Conservation (phyloP, 495 filamentous ascomycete species). For the Lasiosphaeriaceae sp. region DNA sequence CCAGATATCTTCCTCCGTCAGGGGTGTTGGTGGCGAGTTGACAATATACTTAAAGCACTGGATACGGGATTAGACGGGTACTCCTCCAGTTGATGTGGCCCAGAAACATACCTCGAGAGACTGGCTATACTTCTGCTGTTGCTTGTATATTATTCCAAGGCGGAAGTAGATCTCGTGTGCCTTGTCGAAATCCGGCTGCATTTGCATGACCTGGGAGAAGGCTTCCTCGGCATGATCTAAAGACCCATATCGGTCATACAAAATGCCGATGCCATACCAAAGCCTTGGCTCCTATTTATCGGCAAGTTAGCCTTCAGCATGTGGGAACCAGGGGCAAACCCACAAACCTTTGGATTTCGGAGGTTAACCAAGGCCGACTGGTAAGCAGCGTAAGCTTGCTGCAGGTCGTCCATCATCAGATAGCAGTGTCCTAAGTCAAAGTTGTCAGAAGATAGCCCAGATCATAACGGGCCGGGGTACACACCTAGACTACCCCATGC, state of each 20-base stretch:
- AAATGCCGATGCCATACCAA: conserved; percentile 98
- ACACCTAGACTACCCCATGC: conserved; percentile 92
- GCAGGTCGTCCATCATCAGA: conserved; percentile 98
- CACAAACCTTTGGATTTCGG: conserved; percentile 82
- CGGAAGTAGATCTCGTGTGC: conserved; percentile 99
- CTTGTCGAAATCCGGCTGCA: conserved; percentile 98
- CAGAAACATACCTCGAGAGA: conserved; percentile 73
- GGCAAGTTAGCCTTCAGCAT: background rate
- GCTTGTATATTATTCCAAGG: conserved; percentile 98
- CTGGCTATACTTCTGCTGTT: conserved; percentile 89
- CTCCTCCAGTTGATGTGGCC: background rate
- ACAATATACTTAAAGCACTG: conserved; percentile 99
- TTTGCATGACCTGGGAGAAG: conserved; percentile 98
- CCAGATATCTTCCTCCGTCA: conserved; percentile 99
- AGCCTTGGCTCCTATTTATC: conserved; percentile 88
- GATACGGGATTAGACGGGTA: background rate
- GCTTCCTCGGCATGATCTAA: conserved; percentile 98
- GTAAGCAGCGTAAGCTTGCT: conserved; percentile 97
- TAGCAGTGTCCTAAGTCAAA: conserved; percentile 74
- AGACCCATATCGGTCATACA: conserved; percentile 96
- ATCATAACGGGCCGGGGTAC: conserved; percentile 10
- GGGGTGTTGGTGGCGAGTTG: conserved; percentile 80
- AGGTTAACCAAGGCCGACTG: conserved; percentile 93
- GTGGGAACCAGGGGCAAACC: background rate
- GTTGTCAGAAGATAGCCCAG: background rate